Conservation (phyloP, 768 basidiomycete species). For the Leccinum pellstonianum region DNA sequence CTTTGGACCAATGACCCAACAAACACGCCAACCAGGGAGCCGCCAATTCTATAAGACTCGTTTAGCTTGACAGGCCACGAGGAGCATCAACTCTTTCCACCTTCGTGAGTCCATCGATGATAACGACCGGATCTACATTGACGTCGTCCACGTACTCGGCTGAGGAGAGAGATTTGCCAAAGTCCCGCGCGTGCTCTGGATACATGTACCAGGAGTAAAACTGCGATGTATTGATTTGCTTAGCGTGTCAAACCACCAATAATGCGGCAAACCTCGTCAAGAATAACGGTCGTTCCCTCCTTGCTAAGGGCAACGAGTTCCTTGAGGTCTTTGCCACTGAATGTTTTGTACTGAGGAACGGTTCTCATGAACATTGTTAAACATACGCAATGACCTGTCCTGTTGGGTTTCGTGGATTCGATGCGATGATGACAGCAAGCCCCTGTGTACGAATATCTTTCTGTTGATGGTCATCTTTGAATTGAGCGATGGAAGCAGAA, state of each 20-base stretch:
- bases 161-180: conserved; percentile 67
- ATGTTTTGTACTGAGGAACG: conserved; percentile 9
- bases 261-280: conserved; percentile 65
- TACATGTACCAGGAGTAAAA: conserved; percentile 88
- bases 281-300: conserved; percentile 79
- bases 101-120: conserved; percentile 94
- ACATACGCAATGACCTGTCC: conserved; percentile 78
- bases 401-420: conserved; percentile 96
- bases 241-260: background rate
- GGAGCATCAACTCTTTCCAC: conserved; percentile 33
- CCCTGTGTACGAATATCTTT: conserved; percentile 83
- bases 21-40: conserved; percentile 91
- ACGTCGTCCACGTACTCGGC: conserved; percentile 87
- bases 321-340: conserved; percentile 75
- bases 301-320: conserved; percentile 71
- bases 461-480: conserved; percentile 31
- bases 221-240: background rate
- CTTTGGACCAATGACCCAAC: conserved; percentile 89
- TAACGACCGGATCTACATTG: conserved; percentile 75
- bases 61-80: conserved; percentile 36
- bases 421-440: conserved; percentile 80
- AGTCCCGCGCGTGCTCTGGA: conserved; percentile 70
- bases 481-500: background rate
- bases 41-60: conserved; percentile 74
- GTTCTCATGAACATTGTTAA: background rate